These are phyloP conservation scores for Syncephalastrum racemosum DNA, from an alignment of 371 early-diverging fungal genomes.

Conservation along the genomic window DNA sequence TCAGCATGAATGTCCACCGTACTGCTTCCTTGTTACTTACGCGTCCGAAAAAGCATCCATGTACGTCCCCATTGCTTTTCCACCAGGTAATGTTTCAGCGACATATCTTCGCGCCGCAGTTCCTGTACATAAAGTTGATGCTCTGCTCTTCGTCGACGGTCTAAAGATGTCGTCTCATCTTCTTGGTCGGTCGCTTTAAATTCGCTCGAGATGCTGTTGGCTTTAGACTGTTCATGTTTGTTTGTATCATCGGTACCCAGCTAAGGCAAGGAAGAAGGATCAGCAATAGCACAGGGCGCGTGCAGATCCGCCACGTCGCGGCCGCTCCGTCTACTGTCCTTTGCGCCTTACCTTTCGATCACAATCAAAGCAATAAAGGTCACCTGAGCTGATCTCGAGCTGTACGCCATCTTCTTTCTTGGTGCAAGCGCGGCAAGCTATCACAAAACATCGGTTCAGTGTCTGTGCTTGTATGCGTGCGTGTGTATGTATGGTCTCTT, in stretches of 20 bases:
- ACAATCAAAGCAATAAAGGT: constrained; percentile 33
- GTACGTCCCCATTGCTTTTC: constrained; percentile 44
- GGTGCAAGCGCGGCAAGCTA: constrained; percentile 4
- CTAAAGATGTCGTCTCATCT: constrained; percentile 15
- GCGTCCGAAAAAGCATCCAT: constrained; percentile 51
- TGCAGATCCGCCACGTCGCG: too few relatives aligned
- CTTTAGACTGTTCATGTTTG: constrained; percentile 18
- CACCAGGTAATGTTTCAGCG: constrained; percentile 36
- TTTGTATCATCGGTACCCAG: constrained; percentile 16
- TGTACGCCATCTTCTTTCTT: constrained; percentile 15
- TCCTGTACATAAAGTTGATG: constrained; percentile 45
- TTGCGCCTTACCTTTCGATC: constrained; percentile 16
- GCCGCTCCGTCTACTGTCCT: neutral
- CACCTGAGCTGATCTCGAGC: constrained; percentile 23
- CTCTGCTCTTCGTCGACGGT: constrained; percentile 44
- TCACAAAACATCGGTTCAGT: neutral
- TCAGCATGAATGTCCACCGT: neutral
- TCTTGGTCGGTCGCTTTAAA: too few relatives aligned
- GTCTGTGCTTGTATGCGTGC: too few relatives aligned
- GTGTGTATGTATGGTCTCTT: too few relatives aligned
- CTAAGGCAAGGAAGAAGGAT: constrained; percentile 6
- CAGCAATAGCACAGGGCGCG: neutral
- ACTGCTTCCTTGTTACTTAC: constrained; percentile 21
- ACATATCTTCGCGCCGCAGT: constrained; percentile 44
- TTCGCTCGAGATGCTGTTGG: constrained; percentile 4